phyloP scores from a whole-genome alignment of 805 yeast species.

The Babjeviella inositovora region DNA sequence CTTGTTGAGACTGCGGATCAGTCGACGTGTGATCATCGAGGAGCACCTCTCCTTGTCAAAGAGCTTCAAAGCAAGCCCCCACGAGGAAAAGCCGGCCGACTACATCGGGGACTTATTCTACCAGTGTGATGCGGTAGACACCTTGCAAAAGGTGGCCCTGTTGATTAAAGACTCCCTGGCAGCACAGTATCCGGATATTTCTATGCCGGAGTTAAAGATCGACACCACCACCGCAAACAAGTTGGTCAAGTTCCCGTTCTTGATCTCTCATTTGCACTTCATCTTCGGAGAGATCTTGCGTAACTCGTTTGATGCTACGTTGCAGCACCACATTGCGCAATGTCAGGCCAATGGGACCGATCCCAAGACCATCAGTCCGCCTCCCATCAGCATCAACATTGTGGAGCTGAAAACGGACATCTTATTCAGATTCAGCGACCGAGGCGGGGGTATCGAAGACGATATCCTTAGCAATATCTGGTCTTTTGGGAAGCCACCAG shows the following conservation, averaged over 20 bases:
- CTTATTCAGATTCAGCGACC: constrained; percentile 69
- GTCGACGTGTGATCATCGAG: constrained; percentile 81
- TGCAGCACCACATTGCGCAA: constrained; percentile 30
- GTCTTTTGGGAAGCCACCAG: constrained; percentile 73
- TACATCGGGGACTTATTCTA: constrained; percentile 70
- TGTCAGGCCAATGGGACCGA: constrained; percentile 11
- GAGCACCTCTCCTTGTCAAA: constrained; percentile 75
- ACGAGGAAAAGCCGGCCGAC: constrained; percentile 31
- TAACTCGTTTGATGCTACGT: constrained; percentile 74
- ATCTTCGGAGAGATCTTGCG: constrained; percentile 77
- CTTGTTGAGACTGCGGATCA: constrained; percentile 71
- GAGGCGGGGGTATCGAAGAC: constrained; percentile 73
- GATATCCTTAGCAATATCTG: constrained; percentile 51
- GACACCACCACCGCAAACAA: constrained; percentile 53
- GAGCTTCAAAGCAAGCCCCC: constrained; percentile 33
- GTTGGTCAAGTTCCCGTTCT: constrained; percentile 66
- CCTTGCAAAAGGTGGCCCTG: constrained; percentile 38
- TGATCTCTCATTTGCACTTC: constrained; percentile 77
- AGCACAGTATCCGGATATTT: constrained; percentile 33
- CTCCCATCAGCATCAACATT: constrained; percentile 67
- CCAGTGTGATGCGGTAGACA: constrained; percentile 58
- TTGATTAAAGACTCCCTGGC: constrained; percentile 33
- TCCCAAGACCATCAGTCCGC: constrained; percentile 25
- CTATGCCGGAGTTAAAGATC: constrained; percentile 61
- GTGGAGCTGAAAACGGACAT: constrained; percentile 51